phyloP scores from a whole-genome alignment of 176 grass and related monocot genomes.

The Puccinellia tenuiflora region DNA sequence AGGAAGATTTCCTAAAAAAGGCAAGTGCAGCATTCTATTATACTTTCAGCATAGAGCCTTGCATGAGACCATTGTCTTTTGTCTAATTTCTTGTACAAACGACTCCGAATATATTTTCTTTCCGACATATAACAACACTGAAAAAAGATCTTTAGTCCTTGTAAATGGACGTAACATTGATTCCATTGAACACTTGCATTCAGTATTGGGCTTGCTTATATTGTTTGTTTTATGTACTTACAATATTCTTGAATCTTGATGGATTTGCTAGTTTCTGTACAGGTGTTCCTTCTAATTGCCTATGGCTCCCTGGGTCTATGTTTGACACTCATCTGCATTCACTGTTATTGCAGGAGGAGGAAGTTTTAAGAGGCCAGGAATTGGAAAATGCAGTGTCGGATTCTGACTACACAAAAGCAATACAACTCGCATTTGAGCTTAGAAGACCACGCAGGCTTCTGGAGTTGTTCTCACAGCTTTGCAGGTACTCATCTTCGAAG shows the following conservation, averaged over 20 bases:
- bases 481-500: constrained; percentile 28
- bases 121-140: background rate
- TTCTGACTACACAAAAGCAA: constrained; percentile 79
- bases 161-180: background rate
- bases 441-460: constrained; percentile 86
- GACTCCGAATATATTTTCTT: background rate
- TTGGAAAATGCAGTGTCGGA: constrained; percentile 93
- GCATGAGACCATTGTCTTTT: background rate
- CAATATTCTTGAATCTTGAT: background rate
- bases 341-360: constrained; percentile 57
- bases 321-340: background rate
- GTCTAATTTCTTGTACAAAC: background rate
- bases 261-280: background rate
- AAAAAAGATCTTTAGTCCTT: background rate
- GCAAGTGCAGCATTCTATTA: constrained; percentile 33
- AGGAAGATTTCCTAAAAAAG: constrained; percentile 79
- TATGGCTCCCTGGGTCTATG: background rate
- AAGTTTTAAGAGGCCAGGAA: constrained; percentile 77
- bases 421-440: constrained; percentile 91
- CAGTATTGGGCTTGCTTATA: background rate
- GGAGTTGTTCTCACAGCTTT: constrained; percentile 78
- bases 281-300: background rate
- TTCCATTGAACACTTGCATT: background rate
- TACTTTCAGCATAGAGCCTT: background rate
- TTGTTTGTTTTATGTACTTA: background rate